Base-by-base conservation (phyloP, 805 yeast genomes). In the Metschnikowia colocasiae region DNA sequence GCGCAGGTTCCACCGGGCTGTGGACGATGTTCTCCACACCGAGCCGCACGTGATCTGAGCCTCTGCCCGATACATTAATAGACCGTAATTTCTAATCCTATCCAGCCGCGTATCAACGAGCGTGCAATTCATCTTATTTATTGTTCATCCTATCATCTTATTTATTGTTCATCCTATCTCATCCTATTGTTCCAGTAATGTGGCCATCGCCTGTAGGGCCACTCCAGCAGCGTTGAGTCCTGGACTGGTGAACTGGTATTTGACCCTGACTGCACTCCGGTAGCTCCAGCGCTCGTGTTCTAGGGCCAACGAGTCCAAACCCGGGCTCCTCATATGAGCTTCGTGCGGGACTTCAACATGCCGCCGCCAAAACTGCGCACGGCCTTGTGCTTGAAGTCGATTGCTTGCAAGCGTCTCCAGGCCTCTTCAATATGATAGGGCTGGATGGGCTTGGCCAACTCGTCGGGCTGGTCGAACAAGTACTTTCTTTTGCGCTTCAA, bases 371-470 rank as follows among this genome's bases (percentile, higher is more conserved):
- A 88, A 45, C 85, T 82, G 49, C 89, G 73, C 36, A 82, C 62
- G 2, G 94, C 85, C 49, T 76, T 80, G 52, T 80, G 83, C 39
- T 74, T 77, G 58, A 78, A 79, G 37, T 76, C 75, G 1, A 63
- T 68, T 1, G 73, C 66, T 63, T 90, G 97, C 36, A 88, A 64
- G 45, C 84, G 68, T 58, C 97, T 73, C 90, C 94, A 89, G 0
- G 97, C 97, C 59, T 89, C 96, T 49, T 83, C 83, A 9, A 91
- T 82, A 63, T 91, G 96, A 49, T 80, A 79, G 0, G 92, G 87
- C 61, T 80, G 71, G 31, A 91, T 74, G 0, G 97, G 96, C 47
- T 79, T 79, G 13, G 83, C 85, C 43, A 83, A 80, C 58, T 87
- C 88, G 58, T 89, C 95, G 1, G 96, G 96, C 30, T 87, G 92